Conservation (phyloP, 1,284 basidiomycete genomes). For the Fistulina hepatica region DNA sequence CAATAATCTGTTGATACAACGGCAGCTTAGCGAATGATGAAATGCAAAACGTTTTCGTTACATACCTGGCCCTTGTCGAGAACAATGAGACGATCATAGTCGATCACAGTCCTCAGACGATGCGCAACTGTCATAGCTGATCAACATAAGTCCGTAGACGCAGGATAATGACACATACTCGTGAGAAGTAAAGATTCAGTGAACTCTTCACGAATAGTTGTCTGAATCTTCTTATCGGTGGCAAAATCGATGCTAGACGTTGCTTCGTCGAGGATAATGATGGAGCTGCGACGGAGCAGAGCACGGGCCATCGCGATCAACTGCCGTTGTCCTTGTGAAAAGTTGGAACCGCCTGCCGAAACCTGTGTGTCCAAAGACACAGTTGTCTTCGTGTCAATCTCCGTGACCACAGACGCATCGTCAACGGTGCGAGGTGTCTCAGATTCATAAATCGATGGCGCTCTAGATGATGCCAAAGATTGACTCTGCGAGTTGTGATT, state of each 20-base stretch:
- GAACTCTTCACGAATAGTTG: conserved; percentile 75
- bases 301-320: conserved; percentile 74
- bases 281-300: conserved; percentile 60
- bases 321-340: conserved; percentile 79
- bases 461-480: conserved; percentile 28
- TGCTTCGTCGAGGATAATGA: conserved; percentile 80
- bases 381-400: conserved; percentile 39
- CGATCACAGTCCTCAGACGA: conserved; percentile 60
- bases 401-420: conserved; percentile 32
- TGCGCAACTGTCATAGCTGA: conserved; percentile 42
- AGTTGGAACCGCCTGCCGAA: conserved; percentile 72
- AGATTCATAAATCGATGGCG: conserved; percentile 27
- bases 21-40: neutral
- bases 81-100: conserved; percentile 75
- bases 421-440: conserved; percentile 22
- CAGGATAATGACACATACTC: conserved; percentile 24
- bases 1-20: conserved; percentile 38
- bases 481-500: conserved; percentile 33
- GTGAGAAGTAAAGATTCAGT: conserved; percentile 48
- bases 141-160: neutral
- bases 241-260: conserved; percentile 69
- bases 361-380: conserved; percentile 65
- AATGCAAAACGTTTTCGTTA: conserved; percentile 3
- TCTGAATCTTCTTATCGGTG: conserved; percentile 70
- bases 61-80: conserved; percentile 62